Evolutionary conservation across 1,284 basidiomycete species (phyloP).

Genomic region (Puccinia polysora): DNA sequence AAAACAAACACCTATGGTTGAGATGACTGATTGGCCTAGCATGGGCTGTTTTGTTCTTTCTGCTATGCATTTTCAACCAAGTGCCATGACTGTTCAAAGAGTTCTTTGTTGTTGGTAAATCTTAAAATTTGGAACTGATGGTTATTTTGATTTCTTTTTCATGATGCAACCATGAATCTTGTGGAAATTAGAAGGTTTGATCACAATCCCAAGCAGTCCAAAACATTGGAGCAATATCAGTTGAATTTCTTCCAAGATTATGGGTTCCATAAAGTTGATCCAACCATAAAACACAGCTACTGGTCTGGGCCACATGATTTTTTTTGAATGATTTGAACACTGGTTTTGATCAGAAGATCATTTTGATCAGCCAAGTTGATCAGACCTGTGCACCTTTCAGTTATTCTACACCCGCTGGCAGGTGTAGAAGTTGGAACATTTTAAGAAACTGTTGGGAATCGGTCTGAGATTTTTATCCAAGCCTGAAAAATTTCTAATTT

Average conservation of each 20-base stretch:
- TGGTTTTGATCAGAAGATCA: slow-evolving; percentile 87
- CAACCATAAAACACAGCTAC: slow-evolving; percentile 81
- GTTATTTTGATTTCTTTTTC: not conserved
- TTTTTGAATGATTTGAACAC: slow-evolving; percentile 67
- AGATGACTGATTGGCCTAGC: not conserved
- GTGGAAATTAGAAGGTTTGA: slow-evolving; percentile 71
- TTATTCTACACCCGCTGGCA: no score
- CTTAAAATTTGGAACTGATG: no score
- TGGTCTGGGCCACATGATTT: slow-evolving; percentile 81
- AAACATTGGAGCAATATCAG: slow-evolving; percentile 96
- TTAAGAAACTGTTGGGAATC: no score
- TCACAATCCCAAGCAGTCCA: slow-evolving; percentile 90
- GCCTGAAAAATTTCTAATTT: no score
- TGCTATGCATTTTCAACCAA: slow-evolving; percentile 9
- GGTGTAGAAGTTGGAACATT: no score
- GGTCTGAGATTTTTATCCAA: no score
- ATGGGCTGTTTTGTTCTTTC: not conserved
- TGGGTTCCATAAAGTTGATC: slow-evolving; percentile 95
- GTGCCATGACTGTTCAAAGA: not conserved
- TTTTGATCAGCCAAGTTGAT: slow-evolving; percentile 89
- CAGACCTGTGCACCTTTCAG: slow-evolving; percentile 93
- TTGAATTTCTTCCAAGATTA: slow-evolving; percentile 97
- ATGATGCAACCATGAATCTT: slow-evolving; percentile 1
- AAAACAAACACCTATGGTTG: no score
- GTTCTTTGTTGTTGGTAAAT: not conserved